Evolutionary conservation across 2,329 filamentous ascomycete genomes (phyloP).

Genomic region (Penicillium italicum): DNA sequence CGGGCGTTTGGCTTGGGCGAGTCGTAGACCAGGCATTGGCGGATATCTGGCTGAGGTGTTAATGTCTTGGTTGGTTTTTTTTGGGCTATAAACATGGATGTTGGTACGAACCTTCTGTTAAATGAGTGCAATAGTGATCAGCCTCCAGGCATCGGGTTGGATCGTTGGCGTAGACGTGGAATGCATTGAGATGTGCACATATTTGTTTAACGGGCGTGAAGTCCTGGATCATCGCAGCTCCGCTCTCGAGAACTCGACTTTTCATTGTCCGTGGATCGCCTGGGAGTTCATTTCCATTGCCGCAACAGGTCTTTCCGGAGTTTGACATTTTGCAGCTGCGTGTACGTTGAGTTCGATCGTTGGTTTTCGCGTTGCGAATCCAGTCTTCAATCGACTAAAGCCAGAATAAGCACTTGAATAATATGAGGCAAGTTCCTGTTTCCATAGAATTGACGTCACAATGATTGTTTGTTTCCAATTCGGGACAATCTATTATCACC

Average conservation of each 20-base stretch:
- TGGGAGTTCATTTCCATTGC: conserved; percentile 17
- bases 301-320: background rate
- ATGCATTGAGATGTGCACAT: conserved; percentile 82
- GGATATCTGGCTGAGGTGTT: conserved; percentile 54
- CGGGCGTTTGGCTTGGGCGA: conserved; percentile 62
- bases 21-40: conserved; percentile 85
- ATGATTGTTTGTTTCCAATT: background rate
- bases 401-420: background rate
- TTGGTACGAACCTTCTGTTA: conserved; percentile 54
- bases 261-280: conserved; percentile 35
- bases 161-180: conserved; percentile 76
- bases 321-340: conserved; percentile 12
- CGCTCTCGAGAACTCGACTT: conserved; percentile 38
- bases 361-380: background rate
- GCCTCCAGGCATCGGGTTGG: conserved; percentile 67
- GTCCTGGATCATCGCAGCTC: conserved; percentile 38
- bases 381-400: background rate
- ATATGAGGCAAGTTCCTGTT: background rate
- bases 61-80: background rate
- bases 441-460: conserved; percentile 2
- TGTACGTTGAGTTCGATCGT: background rate
- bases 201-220: conserved; percentile 70
- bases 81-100: background rate
- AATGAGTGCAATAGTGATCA: conserved; percentile 80
- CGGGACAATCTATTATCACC: background rate